Conservation (phyloP, 208 protist species). For the Trypanosoma rangeli region DNA sequence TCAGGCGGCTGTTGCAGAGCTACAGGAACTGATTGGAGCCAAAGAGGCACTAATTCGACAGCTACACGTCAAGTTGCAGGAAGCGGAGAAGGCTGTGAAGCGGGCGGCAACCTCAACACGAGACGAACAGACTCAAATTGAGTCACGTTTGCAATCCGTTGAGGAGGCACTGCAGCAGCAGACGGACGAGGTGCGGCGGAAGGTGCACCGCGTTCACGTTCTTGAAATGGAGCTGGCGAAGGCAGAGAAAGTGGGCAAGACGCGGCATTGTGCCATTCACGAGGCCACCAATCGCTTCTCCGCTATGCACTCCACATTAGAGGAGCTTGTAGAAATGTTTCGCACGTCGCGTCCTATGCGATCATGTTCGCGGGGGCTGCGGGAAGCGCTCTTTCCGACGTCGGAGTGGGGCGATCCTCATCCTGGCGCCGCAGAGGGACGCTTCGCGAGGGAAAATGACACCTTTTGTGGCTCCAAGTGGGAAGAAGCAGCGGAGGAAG, state of each 20-base stretch:
- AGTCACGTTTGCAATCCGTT: constrained; percentile 28
- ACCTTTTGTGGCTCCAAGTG: not conserved
- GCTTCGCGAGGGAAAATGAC: not conserved
- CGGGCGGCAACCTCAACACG: constrained; percentile 12
- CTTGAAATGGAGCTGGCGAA: constrained; percentile 47
- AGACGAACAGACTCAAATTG: constrained; percentile 22
- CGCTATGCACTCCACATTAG: constrained; percentile 6
- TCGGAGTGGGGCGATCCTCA: not conserved
- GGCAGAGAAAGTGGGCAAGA: constrained; percentile 1
- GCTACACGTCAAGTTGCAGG: constrained; percentile 17
- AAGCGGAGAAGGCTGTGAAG: constrained; percentile 3
- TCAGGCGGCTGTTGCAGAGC: not conserved
- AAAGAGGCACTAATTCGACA: constrained; percentile 15
- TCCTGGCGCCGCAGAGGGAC: not conserved
- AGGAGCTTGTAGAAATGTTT: constrained; percentile 13
- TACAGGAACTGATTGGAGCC: constrained; percentile 1
- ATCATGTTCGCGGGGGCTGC: not conserved
- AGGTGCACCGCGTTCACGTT: constrained; percentile 43
- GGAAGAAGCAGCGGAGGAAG: not conserved
- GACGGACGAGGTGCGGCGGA: constrained; percentile 55
- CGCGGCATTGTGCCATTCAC: constrained; percentile 1
- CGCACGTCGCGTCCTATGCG: not conserved
- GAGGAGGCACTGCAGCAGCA: constrained; percentile 52
- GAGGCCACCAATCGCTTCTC: constrained; percentile 8
- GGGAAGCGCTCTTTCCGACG: not conserved